Base-by-base conservation (phyloP, 2,329 filamentous ascomycete genomes). In the Fusarium solani-melongenae region DNA sequence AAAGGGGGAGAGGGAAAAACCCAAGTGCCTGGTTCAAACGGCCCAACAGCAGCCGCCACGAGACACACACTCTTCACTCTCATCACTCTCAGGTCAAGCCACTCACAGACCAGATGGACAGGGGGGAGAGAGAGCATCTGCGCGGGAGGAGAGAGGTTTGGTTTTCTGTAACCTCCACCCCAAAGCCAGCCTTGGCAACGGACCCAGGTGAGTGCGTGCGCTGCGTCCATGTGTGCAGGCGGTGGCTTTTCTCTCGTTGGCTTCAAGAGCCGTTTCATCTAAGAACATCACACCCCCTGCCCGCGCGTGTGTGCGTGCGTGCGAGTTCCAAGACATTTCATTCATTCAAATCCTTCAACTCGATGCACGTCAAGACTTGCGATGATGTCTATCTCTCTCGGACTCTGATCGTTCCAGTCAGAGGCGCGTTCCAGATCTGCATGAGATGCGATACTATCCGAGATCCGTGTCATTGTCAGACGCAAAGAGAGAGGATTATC, bases 221-320 rank as follows among this genome's bases (percentile, higher is more conserved):
- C 10, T 41, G 17, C 36, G 39, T 22, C 39, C 39, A 46, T 27
- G 44, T 27, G 31, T 34, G 51, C 20, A 34, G 51, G 51, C 29
- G 56, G 29, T 60, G 62, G 53, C 62, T 65, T 65, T 57, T 57
- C 62, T 55, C 66, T 69, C 61, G 38, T 44, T 58, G 61, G 64
- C 60, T 72, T 66, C 51, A 60, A 49, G 29, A 73, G 67, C 70
- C 58, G 71, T 74, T 74, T 74, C 71, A 74, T 64, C 51, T 46
- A 57, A 46, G 61, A 56, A 57, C 61, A 44, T 64, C 49, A 44
- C 51, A 22, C 27, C 39, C 29, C 38, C 33, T 34, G 66, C 67
- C 22, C 56, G 55, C 68, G 53, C 41, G 41, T 46, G 41, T 17
- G 44, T 27, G 14, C 24, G 24, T 51, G 24, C 46, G 3, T n/a